Evolutionary conservation across 345 rosid genomes (phyloP), one percentile per base, ranked within the genome.

Genomic region (Clausena lansium): DNA sequence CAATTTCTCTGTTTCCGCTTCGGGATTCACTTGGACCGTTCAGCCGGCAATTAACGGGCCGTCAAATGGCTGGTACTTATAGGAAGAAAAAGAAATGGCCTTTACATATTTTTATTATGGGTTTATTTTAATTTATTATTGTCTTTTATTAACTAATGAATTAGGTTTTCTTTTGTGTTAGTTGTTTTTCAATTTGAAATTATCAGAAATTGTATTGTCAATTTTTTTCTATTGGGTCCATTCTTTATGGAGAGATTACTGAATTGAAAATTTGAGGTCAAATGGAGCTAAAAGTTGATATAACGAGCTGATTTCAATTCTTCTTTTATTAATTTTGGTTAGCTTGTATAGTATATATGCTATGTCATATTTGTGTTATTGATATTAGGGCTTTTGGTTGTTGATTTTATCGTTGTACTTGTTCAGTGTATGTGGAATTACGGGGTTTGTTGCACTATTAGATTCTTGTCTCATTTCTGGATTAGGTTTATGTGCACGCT

Each of bases 21-120:
- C 91, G 17, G 90, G 87, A 0, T 95, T 93, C 87, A 80, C 92
- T 47, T 95, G 98, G 97, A 91, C 97, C 6, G 78, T 81, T 9
- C 98, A 85, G 77, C 86, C 89, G 0, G 17, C 50, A 58, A 67
- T 83, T 32, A 86, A 82, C 67, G 91, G 86, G 25, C 82, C 94
- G 55, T 66, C 99, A 38, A 84, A 87, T 75, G 88, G 81, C 86
- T 83, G 97, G 98, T 95, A 82, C 64, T 47, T 30, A 7, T 9
- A 60, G 24, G 10, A 1, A 10, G 36, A 4, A 5, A 6, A 27
- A 30, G 2, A 25, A 57, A 55, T 6, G 61, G 13, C 52, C 15
- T 25, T 76, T 72, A 52, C 55, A 4, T 25, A 2, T 60, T 47
- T 68, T 0, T 35, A 35, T 82, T 73, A 39, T 54, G 81, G 24